Evolutionary conservation across 176 grass and related monocot species (phyloP).

Genomic region (Musa acuminata): DNA sequence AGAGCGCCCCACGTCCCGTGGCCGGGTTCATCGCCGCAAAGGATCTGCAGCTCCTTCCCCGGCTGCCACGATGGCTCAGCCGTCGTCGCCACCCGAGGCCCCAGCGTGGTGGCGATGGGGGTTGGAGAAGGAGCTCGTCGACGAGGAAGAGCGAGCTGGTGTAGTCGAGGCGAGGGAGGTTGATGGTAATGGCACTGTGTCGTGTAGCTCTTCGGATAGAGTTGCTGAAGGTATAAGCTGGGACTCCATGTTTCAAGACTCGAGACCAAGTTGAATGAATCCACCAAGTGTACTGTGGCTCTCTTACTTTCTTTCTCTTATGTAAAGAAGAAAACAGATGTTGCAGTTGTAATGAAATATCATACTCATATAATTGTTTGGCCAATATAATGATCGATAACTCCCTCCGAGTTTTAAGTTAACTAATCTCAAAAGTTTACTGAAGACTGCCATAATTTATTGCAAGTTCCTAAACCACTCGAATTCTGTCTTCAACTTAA

Average conservation of each 20-base stretch:
- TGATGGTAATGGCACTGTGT: neutral
- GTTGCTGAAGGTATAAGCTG: conserved; percentile 38
- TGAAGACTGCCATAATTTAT: no score
- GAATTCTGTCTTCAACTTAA: no score
- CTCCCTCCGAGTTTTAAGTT: no score
- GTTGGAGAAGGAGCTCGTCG: conserved; percentile 4
- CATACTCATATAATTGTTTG: no score
- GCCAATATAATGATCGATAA: no score
- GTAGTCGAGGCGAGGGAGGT: neutral
- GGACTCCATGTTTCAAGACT: conserved; percentile 77
- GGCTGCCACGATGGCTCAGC: conserved; percentile 5
- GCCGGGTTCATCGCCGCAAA: conserved; percentile 23
- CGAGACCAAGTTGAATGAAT: conserved; percentile 15
- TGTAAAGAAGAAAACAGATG: no score
- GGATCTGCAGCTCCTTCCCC: conserved; percentile 20
- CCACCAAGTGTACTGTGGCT: no score
- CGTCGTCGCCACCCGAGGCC: conserved; percentile 22
- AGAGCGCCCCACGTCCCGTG: conserved; percentile 27
- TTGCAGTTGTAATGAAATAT: no score
- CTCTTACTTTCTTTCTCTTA: conserved; percentile 7
- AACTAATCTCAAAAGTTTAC: no score
- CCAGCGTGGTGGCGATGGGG: conserved; percentile 11
- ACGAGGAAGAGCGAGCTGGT: neutral
- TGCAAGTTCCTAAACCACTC: no score
- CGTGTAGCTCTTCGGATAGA: neutral